Percentiles rank a stretch among this genome's conserved stretches.
Evolutionary conservation across 1,284 basidiomycete genomes (phyloP).

Genomic region (Microbotryum silenes-acaulis): DNA sequence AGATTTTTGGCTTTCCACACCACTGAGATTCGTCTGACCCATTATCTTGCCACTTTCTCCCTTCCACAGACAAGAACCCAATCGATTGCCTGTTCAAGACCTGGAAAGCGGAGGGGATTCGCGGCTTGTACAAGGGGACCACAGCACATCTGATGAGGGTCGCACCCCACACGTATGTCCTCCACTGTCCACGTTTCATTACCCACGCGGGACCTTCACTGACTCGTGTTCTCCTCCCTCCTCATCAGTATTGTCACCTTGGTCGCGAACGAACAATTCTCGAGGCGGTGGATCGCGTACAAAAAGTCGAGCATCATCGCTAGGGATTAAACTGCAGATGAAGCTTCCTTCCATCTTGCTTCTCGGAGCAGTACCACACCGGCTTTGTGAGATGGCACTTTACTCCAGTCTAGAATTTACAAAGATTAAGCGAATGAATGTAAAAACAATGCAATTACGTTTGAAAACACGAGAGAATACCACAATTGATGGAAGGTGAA

Average conservation of each 20-base stretch:
- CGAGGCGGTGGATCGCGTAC: conserved; percentile 22
- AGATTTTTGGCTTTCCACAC: not conserved
- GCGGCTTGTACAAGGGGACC: conserved; percentile 89
- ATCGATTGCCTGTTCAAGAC: conserved; percentile 97
- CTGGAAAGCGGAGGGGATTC: conserved; percentile 75
- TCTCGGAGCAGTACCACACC: too few relatives aligned
- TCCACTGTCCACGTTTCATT: not conserved
- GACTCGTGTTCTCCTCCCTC: not conserved
- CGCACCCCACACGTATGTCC: conserved; percentile 64
- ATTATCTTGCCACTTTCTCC: not conserved
- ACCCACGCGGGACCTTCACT: not conserved
- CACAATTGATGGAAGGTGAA: too few relatives aligned
- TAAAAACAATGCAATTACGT: too few relatives aligned
- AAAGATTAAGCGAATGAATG: too few relatives aligned
- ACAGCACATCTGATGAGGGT: conserved; percentile 87
- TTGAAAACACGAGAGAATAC: too few relatives aligned
- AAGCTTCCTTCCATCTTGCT: too few relatives aligned
- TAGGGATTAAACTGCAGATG: not conserved
- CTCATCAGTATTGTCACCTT: conserved; percentile 29
- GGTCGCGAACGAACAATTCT: conserved; percentile 33
- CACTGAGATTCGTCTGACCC: not conserved
- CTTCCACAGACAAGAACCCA: conserved; percentile 52
- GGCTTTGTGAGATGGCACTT: too few relatives aligned
- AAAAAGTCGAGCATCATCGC: conserved; percentile 7
- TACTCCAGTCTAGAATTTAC: too few relatives aligned